phyloP scores from a whole-genome alignment of 495 filamentous ascomycete species.

The Hypoxylon fuscum region DNA sequence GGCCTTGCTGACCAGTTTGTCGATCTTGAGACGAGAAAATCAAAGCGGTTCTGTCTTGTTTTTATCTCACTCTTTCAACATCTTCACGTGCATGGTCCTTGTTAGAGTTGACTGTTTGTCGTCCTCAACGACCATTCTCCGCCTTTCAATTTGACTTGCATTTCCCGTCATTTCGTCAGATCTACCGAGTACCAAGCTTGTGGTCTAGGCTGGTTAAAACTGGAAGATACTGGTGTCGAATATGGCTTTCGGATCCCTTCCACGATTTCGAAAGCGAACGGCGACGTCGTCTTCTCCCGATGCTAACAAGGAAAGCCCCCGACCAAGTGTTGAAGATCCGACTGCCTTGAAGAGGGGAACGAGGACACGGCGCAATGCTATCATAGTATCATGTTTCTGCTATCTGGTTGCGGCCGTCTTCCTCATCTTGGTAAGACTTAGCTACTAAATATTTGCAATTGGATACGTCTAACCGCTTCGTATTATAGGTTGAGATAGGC shows the following conservation, averaged over 20 bases:
- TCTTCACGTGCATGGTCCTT: slow-evolving; percentile 24
- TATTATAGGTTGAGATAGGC: slow-evolving; percentile 69
- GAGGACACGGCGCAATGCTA: slow-evolving; percentile 60
- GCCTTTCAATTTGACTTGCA: slow-evolving; percentile 3
- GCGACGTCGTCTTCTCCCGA: slow-evolving; percentile 25
- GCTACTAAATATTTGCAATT: background rate
- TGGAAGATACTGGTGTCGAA: slow-evolving; percentile 4
- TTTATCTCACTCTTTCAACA: slow-evolving; percentile 9
- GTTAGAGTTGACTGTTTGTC: background rate
- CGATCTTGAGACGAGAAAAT: slow-evolving; percentile 8
- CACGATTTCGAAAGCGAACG: slow-evolving; percentile 30
- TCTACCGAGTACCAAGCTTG: slow-evolving; percentile 16
- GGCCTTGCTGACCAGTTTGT: slow-evolving; percentile 15
- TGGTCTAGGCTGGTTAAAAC: slow-evolving; percentile 1
- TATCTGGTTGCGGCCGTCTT: slow-evolving; percentile 81
- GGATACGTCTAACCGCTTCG: slow-evolving; percentile 14
- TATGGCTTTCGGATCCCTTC: slow-evolving; percentile 31
- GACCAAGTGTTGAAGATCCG: slow-evolving; percentile 18
- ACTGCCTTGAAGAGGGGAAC: slow-evolving; percentile 61
- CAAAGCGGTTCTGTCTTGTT: slow-evolving; percentile 9
- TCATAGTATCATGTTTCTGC: slow-evolving; percentile 69
- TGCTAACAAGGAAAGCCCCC: slow-evolving; percentile 27
- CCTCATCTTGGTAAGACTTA: slow-evolving; percentile 68
- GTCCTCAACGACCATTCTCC: slow-evolving; percentile 13
- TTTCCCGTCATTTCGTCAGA: slow-evolving; percentile 3